Evolutionary conservation across 768 basidiomycete species (phyloP).

Genomic region (Auricularia auricula-judae): DNA sequence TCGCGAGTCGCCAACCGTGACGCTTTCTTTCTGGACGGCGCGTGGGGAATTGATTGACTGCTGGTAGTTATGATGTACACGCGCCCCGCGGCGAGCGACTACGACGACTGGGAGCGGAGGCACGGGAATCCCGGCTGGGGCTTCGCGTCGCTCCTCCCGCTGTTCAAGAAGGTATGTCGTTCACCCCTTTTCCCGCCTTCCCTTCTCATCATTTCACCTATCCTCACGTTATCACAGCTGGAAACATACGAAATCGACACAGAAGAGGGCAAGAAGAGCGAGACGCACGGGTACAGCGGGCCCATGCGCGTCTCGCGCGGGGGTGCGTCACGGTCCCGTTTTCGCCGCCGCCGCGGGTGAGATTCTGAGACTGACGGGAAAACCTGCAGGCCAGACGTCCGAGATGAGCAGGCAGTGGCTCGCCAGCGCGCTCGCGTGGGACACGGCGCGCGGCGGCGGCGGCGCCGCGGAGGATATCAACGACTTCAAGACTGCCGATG

Average conservation of each 20-base stretch:
- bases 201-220: neutral
- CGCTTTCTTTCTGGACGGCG: neutral
- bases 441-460: neutral
- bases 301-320: neutral
- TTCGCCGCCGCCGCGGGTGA: too few species aligned
- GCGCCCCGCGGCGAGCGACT: constrained; percentile 51
- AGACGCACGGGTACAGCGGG: neutral
- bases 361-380: too few species aligned
- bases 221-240: too few species aligned
- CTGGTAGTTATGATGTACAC: constrained; percentile 38
- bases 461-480: neutral
- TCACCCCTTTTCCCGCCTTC: neutral
- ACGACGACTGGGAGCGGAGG: constrained; percentile 46
- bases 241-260: neutral
- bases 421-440: neutral
- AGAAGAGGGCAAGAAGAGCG: neutral
- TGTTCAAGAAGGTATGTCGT: constrained; percentile 40
- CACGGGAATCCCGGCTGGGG: constrained; percentile 53
- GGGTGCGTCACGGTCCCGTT: too few species aligned
- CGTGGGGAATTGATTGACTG: constrained; percentile 10
- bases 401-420: neutral
- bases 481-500: neutral
- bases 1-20: too few species aligned
- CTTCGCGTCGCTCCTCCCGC: constrained; percentile 42
- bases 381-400: neutral